Conservation (phyloP, 2,329 filamentous ascomycete genomes). For the Trichoderma koningiopsis region DNA sequence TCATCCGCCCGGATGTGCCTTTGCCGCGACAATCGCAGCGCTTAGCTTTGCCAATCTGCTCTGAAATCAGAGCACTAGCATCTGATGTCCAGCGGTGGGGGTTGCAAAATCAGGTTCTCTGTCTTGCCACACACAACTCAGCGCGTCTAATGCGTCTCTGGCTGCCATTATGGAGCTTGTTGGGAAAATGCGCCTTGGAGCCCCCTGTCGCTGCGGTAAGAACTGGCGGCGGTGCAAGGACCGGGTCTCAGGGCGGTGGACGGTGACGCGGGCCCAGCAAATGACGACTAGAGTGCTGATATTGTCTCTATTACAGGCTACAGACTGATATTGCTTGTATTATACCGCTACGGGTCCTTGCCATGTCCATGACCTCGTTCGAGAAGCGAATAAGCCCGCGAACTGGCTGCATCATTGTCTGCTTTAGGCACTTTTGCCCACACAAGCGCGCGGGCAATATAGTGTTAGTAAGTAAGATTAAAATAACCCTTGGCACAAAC, state of each 20-base stretch:
- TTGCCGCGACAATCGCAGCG: neutral
- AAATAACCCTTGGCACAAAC: neutral
- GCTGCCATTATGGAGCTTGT: constrained; percentile 11
- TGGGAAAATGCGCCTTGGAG: neutral
- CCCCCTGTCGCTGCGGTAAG: constrained; percentile 21
- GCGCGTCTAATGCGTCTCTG: neutral
- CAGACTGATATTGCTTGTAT: too few relatives aligned
- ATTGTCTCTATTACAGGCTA: neutral
- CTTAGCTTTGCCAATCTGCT: neutral
- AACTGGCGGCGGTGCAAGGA: constrained; percentile 12
- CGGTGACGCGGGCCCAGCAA: constrained; percentile 9
- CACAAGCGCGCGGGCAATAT: neutral
- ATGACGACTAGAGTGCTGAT: neutral
- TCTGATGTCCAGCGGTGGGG: neutral
- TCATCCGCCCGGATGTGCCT: neutral
- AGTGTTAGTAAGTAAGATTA: neutral
- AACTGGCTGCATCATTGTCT: neutral
- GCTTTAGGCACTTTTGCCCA: neutral
- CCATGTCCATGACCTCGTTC: neutral
- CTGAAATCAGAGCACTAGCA: neutral
- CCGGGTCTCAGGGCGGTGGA: constrained; percentile 5
- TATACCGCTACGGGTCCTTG: neutral
- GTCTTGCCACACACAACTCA: neutral
- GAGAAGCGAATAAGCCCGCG: constrained; percentile 10
- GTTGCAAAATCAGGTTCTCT: neutral